These are phyloP conservation scores for Casaregolazyma lundiana DNA, from an alignment of 1,139 yeast genomes.

Conservation along the genomic window DNA sequence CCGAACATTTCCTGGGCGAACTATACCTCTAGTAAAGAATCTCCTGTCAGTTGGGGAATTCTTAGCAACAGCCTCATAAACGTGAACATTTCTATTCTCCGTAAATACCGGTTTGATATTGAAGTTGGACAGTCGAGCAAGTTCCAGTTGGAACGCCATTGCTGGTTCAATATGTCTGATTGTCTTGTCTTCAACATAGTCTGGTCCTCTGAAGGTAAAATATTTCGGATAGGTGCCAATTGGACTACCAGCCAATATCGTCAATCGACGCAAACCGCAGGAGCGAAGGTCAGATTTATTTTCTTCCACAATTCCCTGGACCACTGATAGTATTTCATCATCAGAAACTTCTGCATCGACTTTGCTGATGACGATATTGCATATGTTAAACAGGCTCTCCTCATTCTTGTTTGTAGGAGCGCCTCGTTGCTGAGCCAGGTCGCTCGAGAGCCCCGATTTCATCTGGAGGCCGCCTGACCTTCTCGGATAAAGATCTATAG, in stretches of 20 bases:
- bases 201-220: slow-evolving; percentile 91
- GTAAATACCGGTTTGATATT: slow-evolving; percentile 92
- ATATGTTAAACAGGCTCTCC: slow-evolving; percentile 61
- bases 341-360: slow-evolving; percentile 73
- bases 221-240: slow-evolving; percentile 90
- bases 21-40: slow-evolving; percentile 94
- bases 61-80: slow-evolving; percentile 93
- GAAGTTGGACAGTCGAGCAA: slow-evolving; percentile 90
- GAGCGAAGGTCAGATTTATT: slow-evolving; percentile 63
- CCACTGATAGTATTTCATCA: slow-evolving; percentile 57
- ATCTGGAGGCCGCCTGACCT: slow-evolving; percentile 30
- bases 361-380: slow-evolving; percentile 70
- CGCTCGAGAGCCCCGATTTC: slow-evolving; percentile 25
- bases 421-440: slow-evolving; percentile 30
- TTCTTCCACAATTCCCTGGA: slow-evolving; percentile 63
- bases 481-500: slow-evolving; percentile 64
- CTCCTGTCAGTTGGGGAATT: slow-evolving; percentile 91
- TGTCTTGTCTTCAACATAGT: slow-evolving; percentile 68
- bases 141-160: slow-evolving; percentile 92
- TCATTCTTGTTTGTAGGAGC: slow-evolving; percentile 31
- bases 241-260: slow-evolving; percentile 80
- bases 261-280: slow-evolving; percentile 81
- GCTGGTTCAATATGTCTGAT: slow-evolving; percentile 99
- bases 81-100: slow-evolving; percentile 95
- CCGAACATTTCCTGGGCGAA: slow-evolving; percentile 90